These are phyloP conservation scores for Cercophora samala DNA, from an alignment of 495 filamentous ascomycete species.

Conservation along the genomic window DNA sequence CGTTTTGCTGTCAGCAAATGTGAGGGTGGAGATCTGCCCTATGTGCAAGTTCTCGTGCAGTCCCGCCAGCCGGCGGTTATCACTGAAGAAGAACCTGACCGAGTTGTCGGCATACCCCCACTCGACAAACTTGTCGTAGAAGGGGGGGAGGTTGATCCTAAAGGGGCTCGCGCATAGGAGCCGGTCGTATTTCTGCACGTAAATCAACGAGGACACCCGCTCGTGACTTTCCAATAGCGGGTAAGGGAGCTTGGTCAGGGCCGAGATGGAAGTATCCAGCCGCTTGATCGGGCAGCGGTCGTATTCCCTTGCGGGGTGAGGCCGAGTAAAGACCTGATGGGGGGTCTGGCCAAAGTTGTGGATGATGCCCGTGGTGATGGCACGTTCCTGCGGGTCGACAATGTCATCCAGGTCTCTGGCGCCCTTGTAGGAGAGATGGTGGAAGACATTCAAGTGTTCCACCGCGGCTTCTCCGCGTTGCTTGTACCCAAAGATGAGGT, in stretches of 20 bases:
- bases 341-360: constrained; percentile 99
- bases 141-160: constrained; percentile 79
- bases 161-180: constrained; percentile 80
- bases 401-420: constrained; percentile 91
- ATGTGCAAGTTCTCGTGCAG: constrained; percentile 92
- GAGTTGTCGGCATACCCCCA: constrained; percentile 95
- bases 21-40: constrained; percentile 74
- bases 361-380: constrained; percentile 89
- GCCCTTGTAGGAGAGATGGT: constrained; percentile 90
- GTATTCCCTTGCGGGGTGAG: constrained; percentile 72
- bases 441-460: constrained; percentile 92
- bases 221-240: constrained; percentile 80
- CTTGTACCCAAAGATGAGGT: constrained; percentile 91
- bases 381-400: constrained; percentile 75
- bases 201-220: constrained; percentile 72
- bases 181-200: constrained; percentile 74
- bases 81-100: constrained; percentile 81
- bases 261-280: constrained; percentile 74
- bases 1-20: constrained; percentile 84
- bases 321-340: constrained; percentile 81
- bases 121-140: constrained; percentile 86
- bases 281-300: constrained; percentile 57
- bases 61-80: constrained; percentile 70
- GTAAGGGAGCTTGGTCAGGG: constrained; percentile 75
- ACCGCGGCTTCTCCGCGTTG: constrained; percentile 91